Evolutionary conservation across 1,139 yeast species (phyloP).

Genomic region (Candida sp.): DNA sequence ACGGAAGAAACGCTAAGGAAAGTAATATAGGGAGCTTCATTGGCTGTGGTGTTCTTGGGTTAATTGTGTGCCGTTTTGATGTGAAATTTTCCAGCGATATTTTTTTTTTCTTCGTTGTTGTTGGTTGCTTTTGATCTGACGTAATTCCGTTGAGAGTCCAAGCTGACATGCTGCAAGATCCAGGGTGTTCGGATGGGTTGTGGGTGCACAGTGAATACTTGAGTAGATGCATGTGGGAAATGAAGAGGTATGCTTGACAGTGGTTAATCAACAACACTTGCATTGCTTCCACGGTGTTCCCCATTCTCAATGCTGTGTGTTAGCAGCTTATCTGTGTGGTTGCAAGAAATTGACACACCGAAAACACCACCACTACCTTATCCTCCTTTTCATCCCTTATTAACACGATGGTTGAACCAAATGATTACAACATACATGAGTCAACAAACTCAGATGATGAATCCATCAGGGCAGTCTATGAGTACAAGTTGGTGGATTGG

Average conservation of each 20-base stretch:
- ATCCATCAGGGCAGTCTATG: neutral
- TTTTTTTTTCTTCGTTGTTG: neutral
- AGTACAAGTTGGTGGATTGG: neutral
- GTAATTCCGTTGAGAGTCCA: no score
- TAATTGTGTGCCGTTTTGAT: no score
- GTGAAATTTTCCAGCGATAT: neutral
- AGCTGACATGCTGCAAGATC: no score
- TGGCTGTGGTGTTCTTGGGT: neutral
- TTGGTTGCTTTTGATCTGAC: neutral
- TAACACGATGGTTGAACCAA: neutral
- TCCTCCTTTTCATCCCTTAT: neutral
- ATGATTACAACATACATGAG: neutral
- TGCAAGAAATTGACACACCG: neutral
- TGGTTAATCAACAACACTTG: no score
- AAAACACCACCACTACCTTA: no score
- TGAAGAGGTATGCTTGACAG: no score
- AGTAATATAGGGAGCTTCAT: neutral
- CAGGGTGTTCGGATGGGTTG: no score
- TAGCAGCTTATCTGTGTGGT: neutral
- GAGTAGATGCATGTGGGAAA: no score
- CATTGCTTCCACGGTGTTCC: no score
- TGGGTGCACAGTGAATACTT: no score
- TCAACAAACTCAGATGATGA: neutral
- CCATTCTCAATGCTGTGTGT: neutral
- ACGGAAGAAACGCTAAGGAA: neutral